Base-by-base conservation (phyloP, 1,139 yeast genomes). In the Komagataea norvegica region DNA sequence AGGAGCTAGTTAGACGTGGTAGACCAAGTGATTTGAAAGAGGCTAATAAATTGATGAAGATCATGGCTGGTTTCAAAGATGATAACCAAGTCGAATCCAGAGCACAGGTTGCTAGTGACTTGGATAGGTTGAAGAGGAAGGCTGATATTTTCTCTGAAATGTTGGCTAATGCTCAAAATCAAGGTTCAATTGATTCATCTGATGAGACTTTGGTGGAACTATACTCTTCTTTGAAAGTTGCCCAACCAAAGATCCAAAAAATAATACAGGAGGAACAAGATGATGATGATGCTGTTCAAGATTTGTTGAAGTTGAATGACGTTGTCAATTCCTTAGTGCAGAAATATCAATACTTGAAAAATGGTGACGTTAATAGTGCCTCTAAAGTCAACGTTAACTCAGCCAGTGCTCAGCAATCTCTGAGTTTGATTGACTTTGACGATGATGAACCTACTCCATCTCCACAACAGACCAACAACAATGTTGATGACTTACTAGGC, bases 51-150 rank as follows among this genome's bases (percentile, higher is more conserved):
- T 72, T 91, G 59, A 93, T 91, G 98, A 88, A 89, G 59, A 79
- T 91, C 51, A 89, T 91, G 96, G 95, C 98, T 8, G 99, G 99
- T 3, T 91, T 86, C 66, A 83, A 83, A 61, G 93, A 86, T 47
- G 96, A 93, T 59, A 63, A 67, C 26, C 64, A 71, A 31, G 65
- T 74, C 25, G 77, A 76, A 46, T 84, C 87, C 49, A 78, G 78
- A 53, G 87, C 86, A 44, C 79, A 83, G 51, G 83, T 89, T 29
- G 78, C 80, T 29, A 88, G 84, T 48, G 98, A 93, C 55, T 70
- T 93, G 40, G 88, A 85, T 40, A 81, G 86, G 58, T 71, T 91
- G 55, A 80, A 79, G 52, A 76, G 96, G 43, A 91, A 91, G 64
- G 86, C 88, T n/a, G 95, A 86, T 49, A 70, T 93, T 40, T 77